phyloP scores from a whole-genome alignment of 2,329 filamentous ascomycete genomes.

The Lecanoromycetidae sp. region DNA sequence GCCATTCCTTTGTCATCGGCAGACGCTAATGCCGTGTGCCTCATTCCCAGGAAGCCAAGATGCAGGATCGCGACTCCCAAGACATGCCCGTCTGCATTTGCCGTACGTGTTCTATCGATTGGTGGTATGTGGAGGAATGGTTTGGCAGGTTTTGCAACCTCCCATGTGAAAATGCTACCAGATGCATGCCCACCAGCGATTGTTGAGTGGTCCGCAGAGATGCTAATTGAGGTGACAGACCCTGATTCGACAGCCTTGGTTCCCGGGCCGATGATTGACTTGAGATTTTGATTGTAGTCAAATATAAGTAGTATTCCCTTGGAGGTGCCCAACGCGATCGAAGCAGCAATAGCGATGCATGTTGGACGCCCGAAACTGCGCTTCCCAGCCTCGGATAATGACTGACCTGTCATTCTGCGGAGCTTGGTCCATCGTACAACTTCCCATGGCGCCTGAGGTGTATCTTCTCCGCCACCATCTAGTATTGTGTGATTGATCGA shows the following conservation, averaged over 20 bases:
- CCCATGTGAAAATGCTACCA: conserved; percentile 95
- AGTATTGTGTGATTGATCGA: conserved; percentile 61
- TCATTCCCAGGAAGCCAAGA: conserved; percentile 84
- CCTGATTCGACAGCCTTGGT: conserved; percentile 92
- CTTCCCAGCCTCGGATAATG: conserved; percentile 84
- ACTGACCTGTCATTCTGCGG: conserved; percentile 75
- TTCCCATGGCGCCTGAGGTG: conserved; percentile 78
- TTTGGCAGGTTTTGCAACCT: conserved; percentile 65
- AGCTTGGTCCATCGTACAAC: conserved; percentile 93
- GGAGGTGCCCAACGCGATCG: conserved; percentile 80
- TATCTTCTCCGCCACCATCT: conserved; percentile 52
- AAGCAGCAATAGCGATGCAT: conserved; percentile 75
- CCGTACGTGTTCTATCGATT: conserved; percentile 52
- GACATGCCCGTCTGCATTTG: conserved; percentile 71
- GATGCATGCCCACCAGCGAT: conserved; percentile 80
- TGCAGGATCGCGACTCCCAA: conserved; percentile 68
- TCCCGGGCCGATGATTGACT: conserved; percentile 83
- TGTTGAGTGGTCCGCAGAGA: conserved; percentile 88
- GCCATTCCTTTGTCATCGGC: conserved; percentile 95
- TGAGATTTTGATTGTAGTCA: conserved; percentile 92
- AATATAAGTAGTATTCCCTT: conserved; percentile 93
- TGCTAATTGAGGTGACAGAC: conserved; percentile 70
- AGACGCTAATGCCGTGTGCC: conserved; percentile 88
- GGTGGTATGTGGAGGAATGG: conserved; percentile 83
- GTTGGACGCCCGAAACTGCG: conserved; percentile 88